phyloP scores from a whole-genome alignment of 2,329 filamentous ascomycete species.

The Gyromitra esculenta region DNA sequence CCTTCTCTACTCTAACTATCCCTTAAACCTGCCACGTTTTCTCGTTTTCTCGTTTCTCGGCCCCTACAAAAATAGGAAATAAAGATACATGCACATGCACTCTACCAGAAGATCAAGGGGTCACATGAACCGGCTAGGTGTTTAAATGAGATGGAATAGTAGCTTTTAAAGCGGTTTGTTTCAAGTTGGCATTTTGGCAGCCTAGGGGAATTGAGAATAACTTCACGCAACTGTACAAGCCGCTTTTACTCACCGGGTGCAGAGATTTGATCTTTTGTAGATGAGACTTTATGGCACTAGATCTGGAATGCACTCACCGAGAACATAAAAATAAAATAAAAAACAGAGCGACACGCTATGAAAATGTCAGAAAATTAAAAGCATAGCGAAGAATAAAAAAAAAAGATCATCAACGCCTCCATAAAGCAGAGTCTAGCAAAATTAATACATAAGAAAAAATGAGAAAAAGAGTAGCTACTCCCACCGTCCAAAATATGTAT shows the following conservation, averaged over 20 bases:
- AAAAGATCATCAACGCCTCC: conserved; percentile 22
- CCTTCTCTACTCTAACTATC: too few species aligned
- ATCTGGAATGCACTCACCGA: not conserved
- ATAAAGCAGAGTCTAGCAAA: conserved; percentile 15
- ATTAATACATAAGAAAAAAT: conserved; percentile 2
- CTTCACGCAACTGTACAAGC: not conserved
- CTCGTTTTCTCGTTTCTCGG: not conserved
- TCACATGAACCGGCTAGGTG: too few species aligned
- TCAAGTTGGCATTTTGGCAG: not conserved
- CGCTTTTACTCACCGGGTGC: not conserved
- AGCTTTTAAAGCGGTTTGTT: not conserved
- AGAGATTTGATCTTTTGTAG: not conserved
- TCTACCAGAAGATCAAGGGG: too few species aligned
- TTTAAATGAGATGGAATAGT: not conserved
- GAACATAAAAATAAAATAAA: not conserved
- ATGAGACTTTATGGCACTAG: not conserved
- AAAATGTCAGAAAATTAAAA: conserved; percentile 21
- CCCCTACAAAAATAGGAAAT: not conserved
- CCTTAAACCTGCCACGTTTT: too few species aligned
- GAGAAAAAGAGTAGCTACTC: conserved; percentile 28
- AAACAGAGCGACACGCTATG: conserved; percentile 15
- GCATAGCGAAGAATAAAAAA: not conserved
- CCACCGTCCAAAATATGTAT: conserved; percentile 14
- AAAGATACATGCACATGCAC: not conserved
- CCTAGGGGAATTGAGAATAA: not conserved